Evolutionary conservation across 345 rosid genomes (phyloP).

Genomic region (Draba incana): DNA sequence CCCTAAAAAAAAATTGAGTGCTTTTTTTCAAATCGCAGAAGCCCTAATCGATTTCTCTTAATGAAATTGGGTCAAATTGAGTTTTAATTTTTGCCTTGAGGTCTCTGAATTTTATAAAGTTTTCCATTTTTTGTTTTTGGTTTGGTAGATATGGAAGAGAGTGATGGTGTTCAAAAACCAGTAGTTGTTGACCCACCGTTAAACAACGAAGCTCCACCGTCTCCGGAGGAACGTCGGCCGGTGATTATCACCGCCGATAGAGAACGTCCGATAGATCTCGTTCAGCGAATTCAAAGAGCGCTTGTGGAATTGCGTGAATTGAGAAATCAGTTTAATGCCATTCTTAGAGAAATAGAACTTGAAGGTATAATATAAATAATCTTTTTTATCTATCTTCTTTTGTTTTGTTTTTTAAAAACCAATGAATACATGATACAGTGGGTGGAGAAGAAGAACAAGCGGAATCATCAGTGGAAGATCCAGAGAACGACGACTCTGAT

Average conservation of each 20-base stretch:
- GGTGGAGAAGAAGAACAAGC: conserved; percentile 39
- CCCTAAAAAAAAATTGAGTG: no score
- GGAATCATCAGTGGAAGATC: conserved; percentile 45
- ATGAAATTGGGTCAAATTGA: conserved; percentile 3
- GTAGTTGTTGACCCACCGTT: conserved; percentile 43
- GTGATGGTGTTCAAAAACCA: conserved; percentile 37
- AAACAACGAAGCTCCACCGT: conserved; percentile 29
- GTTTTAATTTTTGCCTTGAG: not conserved
- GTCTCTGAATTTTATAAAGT: not conserved
- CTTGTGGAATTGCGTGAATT: conserved; percentile 35
- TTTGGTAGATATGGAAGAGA: conserved; percentile 36
- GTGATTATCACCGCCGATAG: conserved; percentile 6
- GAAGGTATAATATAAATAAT: conserved; percentile 10
- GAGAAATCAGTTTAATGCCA: conserved; percentile 41
- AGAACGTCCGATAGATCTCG: conserved; percentile 22
- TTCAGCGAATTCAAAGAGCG: conserved; percentile 40
- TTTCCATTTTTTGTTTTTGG: conserved; percentile 12
- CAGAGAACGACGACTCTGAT: conserved; percentile 41
- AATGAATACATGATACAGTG: not conserved
- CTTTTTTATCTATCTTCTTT: not conserved
- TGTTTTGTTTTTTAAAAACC: not conserved
- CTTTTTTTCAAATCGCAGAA: no score
- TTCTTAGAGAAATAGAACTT: conserved; percentile 35
- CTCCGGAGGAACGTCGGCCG: not conserved
- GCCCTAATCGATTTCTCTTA: not conserved